Evolutionary conservation across 805 yeast genomes (phyloP).

Genomic region (Isabelozyma rhagii): DNA sequence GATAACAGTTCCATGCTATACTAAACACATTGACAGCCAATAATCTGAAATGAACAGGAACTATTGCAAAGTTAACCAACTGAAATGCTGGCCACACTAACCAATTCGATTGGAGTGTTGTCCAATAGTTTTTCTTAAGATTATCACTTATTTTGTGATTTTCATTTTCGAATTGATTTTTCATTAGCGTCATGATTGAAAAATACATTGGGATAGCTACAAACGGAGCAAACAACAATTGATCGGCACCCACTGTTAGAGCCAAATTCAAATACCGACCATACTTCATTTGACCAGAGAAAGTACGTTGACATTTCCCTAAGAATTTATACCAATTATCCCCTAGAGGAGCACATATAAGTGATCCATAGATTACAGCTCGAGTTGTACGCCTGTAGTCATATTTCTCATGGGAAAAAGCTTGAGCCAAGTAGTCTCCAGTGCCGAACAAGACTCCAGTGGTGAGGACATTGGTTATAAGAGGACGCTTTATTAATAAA

Average conservation of each 20-base stretch:
- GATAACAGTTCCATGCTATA: slow-evolving; percentile 79
- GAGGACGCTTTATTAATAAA: slow-evolving; percentile 32
- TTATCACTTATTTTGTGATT: slow-evolving; percentile 18
- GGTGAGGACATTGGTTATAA: slow-evolving; percentile 44
- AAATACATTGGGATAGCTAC: slow-evolving; percentile 70
- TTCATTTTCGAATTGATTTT: slow-evolving; percentile 32
- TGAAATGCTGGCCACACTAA: slow-evolving; percentile 90
- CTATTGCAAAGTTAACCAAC: slow-evolving; percentile 65
- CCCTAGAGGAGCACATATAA: slow-evolving; percentile 74
- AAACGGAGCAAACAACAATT: slow-evolving; percentile 72
- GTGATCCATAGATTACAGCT: slow-evolving; percentile 67
- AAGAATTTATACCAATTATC: slow-evolving; percentile 65
- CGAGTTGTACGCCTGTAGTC: slow-evolving; percentile 59
- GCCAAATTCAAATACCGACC: background rate
- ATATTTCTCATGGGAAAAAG: slow-evolving; percentile 25
- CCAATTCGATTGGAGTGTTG: slow-evolving; percentile 75
- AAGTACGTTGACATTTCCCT: slow-evolving; percentile 38
- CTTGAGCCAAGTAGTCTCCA: slow-evolving; percentile 77
- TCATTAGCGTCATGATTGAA: slow-evolving; percentile 63
- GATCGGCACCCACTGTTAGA: slow-evolving; percentile 64
- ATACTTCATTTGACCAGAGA: background rate
- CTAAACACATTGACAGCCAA: slow-evolving; percentile 68
- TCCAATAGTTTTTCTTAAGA: slow-evolving; percentile 53
- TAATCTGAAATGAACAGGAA: slow-evolving; percentile 71
- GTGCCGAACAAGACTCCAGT: slow-evolving; percentile 63